Conservation (phyloP, 1,284 basidiomycete genomes). For the Fomitopsis betulina region DNA sequence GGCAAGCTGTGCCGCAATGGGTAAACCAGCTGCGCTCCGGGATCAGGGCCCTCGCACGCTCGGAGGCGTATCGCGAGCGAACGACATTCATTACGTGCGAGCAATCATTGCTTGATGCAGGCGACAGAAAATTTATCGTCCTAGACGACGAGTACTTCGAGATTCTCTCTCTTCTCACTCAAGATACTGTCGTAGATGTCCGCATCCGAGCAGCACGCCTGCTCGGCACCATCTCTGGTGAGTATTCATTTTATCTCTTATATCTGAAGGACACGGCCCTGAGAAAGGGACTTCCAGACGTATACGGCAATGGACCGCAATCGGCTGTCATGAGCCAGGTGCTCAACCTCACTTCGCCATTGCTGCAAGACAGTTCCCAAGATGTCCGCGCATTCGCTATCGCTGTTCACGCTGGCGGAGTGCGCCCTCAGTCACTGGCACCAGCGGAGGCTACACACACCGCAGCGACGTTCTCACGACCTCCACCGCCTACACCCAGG, state of each 20-base stretch:
- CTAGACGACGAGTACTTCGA: slow-evolving; percentile 60
- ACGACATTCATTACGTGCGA: slow-evolving; percentile 81
- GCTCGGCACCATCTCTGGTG: slow-evolving; percentile 47
- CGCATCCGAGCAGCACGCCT: slow-evolving; percentile 81
- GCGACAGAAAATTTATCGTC: slow-evolving; percentile 33
- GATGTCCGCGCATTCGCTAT: slow-evolving; percentile 27
- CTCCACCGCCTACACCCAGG: slow-evolving; percentile 22
- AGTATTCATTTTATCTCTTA: not conserved
- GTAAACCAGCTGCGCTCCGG: slow-evolving; percentile 42
- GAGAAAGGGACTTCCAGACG: slow-evolving; percentile 13
- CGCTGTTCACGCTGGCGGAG: slow-evolving; percentile 12
- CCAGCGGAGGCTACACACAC: slow-evolving; percentile 14
- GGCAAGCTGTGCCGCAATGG: slow-evolving; percentile 35
- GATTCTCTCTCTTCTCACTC: slow-evolving; percentile 52
- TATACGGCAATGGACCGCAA: slow-evolving; percentile 13
- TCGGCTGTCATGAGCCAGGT: slow-evolving; percentile 14
- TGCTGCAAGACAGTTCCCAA: slow-evolving; percentile 20
- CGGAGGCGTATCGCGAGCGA: slow-evolving; percentile 60
- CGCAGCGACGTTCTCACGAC: slow-evolving; percentile 27
- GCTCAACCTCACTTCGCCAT: slow-evolving; percentile 12
- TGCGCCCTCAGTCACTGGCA: slow-evolving; percentile 1
- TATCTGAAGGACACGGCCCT: slow-evolving; percentile 2
- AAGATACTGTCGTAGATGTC: slow-evolving; percentile 81
- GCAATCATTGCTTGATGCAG: slow-evolving; percentile 51
- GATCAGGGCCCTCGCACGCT: slow-evolving; percentile 50